These are phyloP conservation scores for Nemania serpens DNA, from an alignment of 2,329 filamentous ascomycete species.

Conservation along the genomic window DNA sequence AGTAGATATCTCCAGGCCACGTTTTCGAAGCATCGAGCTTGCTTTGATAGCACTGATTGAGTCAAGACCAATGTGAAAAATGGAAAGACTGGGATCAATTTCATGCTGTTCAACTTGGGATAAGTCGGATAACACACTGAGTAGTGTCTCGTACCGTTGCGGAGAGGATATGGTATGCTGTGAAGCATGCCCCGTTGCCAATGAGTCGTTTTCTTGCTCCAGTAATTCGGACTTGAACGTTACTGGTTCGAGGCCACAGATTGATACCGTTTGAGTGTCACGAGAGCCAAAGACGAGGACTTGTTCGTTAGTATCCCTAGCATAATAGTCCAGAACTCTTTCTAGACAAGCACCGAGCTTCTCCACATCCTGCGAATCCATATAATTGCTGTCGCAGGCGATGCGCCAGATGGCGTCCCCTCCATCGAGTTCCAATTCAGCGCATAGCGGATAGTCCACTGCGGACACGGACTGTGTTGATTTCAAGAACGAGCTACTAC, in stretches of 20 bases:
- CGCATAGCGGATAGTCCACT: conserved; percentile 80
- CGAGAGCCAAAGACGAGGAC: conserved; percentile 57
- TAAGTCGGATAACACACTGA: conserved; percentile 57
- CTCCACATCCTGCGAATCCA: conserved; percentile 52
- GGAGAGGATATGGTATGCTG: background rate
- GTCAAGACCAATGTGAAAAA: conserved; percentile 87
- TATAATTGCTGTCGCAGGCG: conserved; percentile 66
- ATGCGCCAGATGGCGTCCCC: conserved; percentile 69
- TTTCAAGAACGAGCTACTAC: conserved; percentile 53
- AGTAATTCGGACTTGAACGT: conserved; percentile 18
- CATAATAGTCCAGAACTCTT: conserved; percentile 59
- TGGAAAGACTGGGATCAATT: conserved; percentile 65
- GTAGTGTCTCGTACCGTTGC: conserved; percentile 40
- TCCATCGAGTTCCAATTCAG: conserved; percentile 72
- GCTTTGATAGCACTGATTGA: conserved; percentile 92
- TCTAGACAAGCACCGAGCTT: conserved; percentile 65
- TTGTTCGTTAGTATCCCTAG: conserved; percentile 52
- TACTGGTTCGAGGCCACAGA: conserved; percentile 67
- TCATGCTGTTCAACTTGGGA: conserved; percentile 62
- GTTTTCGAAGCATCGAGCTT: conserved; percentile 68
- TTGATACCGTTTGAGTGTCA: conserved; percentile 52
- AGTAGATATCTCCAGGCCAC: conserved; percentile 66
- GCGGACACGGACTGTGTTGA: conserved; percentile 68
- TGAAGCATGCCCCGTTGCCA: background rate
- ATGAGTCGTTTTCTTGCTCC: background rate